These are phyloP conservation scores for Chlamydomonas sp. DNA, from an alignment of 139 green algal species.

Conservation along the genomic window DNA sequence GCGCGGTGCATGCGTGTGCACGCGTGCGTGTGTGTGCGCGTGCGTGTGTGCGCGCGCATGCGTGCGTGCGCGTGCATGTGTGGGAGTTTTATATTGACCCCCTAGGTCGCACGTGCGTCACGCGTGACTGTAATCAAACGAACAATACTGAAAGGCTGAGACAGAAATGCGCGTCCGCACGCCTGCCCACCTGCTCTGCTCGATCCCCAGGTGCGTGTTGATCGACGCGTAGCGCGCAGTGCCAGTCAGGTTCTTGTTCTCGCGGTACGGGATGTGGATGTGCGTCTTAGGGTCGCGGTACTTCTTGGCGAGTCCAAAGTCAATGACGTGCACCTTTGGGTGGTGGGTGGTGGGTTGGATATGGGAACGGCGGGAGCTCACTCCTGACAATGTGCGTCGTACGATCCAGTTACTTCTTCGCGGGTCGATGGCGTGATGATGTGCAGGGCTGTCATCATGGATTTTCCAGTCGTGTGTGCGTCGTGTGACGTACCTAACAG, in stretches of 20 bases:
- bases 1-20: no score
- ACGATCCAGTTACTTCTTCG: no score
- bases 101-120: conserved; percentile 93
- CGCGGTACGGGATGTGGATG: conserved; percentile 97
- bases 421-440: no score
- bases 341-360: no score
- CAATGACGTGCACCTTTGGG: conserved; percentile 95
- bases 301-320: conserved; percentile 99
- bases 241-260: conserved; percentile 97
- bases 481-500: no score
- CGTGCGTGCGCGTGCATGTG: no score
- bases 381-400: no score
- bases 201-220: conserved; percentile 99
- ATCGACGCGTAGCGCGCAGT: conserved; percentile 97
- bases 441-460: no score
- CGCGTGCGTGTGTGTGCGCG: no score
- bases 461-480: no score
- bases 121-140: no score
- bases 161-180: background rate
- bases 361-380: no score
- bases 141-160: conserved; percentile 59
- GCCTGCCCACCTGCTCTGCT: conserved; percentile 94
- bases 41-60: conserved; percentile 98
- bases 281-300: conserved; percentile 97
- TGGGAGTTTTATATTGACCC: conserved; percentile 99